These are phyloP conservation scores for Ensete glaucum DNA, from an alignment of 176 grass and related monocot genomes.

Conservation along the genomic window DNA sequence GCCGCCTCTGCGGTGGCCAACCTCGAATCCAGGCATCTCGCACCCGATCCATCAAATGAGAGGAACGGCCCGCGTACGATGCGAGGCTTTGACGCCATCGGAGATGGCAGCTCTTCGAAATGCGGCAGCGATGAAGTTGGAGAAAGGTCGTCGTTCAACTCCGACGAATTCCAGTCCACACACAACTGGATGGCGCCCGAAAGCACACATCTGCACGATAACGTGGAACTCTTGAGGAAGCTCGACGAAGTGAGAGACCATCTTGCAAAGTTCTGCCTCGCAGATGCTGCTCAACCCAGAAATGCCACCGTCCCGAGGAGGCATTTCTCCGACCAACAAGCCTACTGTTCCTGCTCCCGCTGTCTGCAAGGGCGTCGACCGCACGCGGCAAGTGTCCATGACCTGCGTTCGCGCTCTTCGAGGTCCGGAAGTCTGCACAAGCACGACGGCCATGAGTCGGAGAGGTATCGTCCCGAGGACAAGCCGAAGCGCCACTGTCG, in stretches of 20 bases:
- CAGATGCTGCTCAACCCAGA: not conserved
- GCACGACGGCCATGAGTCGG: slow-evolving; percentile 29
- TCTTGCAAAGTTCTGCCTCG: slow-evolving; percentile 41
- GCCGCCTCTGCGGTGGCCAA: slow-evolving; percentile 4
- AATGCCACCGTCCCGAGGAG: not conserved
- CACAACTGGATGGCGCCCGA: slow-evolving; percentile 46
- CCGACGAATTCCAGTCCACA: slow-evolving; percentile 43
- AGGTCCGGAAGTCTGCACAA: slow-evolving; percentile 34
- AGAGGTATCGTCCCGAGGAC: slow-evolving; percentile 33
- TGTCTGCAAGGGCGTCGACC: slow-evolving; percentile 18
- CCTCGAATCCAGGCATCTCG: slow-evolving; percentile 1
- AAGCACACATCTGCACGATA: slow-evolving; percentile 18
- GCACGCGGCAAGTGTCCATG: slow-evolving; percentile 20
- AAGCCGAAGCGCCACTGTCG: slow-evolving; percentile 59
- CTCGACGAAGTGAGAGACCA: slow-evolving; percentile 63
- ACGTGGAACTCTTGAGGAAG: slow-evolving; percentile 47
- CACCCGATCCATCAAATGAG: slow-evolving; percentile 39
- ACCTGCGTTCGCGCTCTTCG: slow-evolving; percentile 47
- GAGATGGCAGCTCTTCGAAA: slow-evolving; percentile 25
- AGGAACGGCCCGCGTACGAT: slow-evolving; percentile 14
- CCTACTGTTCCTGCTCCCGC: not conserved
- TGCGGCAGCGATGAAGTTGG: slow-evolving; percentile 22
- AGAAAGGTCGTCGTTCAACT: slow-evolving; percentile 47
- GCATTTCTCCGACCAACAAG: not conserved
- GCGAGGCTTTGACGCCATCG: slow-evolving; percentile 24